phyloP scores from a whole-genome alignment of 2,329 filamentous ascomycete genomes.

The Leptographium flavum region DNA sequence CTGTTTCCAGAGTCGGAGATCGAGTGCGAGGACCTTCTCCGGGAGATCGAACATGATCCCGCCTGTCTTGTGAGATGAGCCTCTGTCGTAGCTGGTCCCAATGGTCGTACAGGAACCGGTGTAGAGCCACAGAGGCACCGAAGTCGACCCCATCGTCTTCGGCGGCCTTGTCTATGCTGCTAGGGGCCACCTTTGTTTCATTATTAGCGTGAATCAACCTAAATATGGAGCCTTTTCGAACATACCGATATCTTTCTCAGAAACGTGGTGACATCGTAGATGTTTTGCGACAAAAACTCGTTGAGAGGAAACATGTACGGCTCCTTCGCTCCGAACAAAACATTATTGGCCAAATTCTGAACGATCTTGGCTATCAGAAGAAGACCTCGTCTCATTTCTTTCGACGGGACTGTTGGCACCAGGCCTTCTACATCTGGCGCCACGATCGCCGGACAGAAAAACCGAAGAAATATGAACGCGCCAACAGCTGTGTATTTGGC shows the following conservation, averaged over 20 bases:
- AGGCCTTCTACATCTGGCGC: conserved; percentile 54
- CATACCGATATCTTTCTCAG: conserved; percentile 52
- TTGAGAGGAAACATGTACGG: conserved; percentile 60
- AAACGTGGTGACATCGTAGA: conserved; percentile 53
- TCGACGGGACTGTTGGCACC: conserved; percentile 45
- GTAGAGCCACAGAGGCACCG: conserved; percentile 54
- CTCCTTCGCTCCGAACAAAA: conserved; percentile 57
- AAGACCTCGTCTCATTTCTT: conserved; percentile 54
- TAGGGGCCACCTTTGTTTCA: conserved; percentile 30
- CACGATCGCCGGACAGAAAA: conserved; percentile 60
- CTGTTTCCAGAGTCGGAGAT: conserved; percentile 43
- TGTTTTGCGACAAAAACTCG: conserved; percentile 53
- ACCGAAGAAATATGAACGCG: conserved; percentile 56
- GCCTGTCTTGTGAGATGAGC: conserved; percentile 43
- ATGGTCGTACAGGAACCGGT: conserved; percentile 56
- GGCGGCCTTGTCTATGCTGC: conserved; percentile 25
- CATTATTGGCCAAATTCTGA: conserved; percentile 58
- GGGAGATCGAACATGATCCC: conserved; percentile 40
- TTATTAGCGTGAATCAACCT: conserved; percentile 7
- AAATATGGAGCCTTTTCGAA: not conserved
- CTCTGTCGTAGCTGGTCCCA: conserved; percentile 57
- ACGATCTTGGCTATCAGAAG: conserved; percentile 58
- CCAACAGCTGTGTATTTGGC: conserved; percentile 60
- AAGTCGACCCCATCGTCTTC: conserved; percentile 48
- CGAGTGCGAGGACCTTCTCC: conserved; percentile 35